Conservation (phyloP, 2,329 filamentous ascomycete genomes). For the Zymoseptoria brevis region DNA sequence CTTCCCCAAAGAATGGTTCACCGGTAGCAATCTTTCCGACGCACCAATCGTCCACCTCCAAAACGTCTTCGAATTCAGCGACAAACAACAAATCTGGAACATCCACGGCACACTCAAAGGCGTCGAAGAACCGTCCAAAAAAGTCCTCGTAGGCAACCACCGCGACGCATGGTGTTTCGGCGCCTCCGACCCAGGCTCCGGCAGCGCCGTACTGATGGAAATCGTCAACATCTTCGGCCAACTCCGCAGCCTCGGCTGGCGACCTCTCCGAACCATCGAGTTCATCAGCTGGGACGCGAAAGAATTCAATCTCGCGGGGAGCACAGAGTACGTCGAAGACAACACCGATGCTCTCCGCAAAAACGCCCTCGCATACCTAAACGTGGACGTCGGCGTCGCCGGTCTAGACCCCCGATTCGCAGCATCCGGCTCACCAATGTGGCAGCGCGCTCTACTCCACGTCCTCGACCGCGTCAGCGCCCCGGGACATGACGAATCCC, state of each 20-base stretch:
- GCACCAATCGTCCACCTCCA: constrained; percentile 66
- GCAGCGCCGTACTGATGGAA: constrained; percentile 86
- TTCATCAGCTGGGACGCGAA: constrained; percentile 95
- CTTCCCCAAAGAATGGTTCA: constrained; percentile 62
- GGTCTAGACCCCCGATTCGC: constrained; percentile 58
- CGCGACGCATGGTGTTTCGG: constrained; percentile 90
- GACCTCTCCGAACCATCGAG: constrained; percentile 85
- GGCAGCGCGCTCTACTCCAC: constrained; percentile 62
- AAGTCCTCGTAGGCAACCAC: constrained; percentile 84
- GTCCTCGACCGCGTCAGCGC: constrained; percentile 69
- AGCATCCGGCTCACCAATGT: constrained; percentile 73
- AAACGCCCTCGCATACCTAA: constrained; percentile 79
- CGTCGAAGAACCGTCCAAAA: constrained; percentile 74
- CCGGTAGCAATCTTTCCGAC: constrained; percentile 43
- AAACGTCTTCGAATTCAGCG: constrained; percentile 79
- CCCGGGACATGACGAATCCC: constrained; percentile 60
- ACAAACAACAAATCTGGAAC: constrained; percentile 83
- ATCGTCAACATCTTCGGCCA: constrained; percentile 77
- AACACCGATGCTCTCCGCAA: constrained; percentile 64
- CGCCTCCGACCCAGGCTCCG: constrained; percentile 75
- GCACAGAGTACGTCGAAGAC: constrained; percentile 89
- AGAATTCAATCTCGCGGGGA: constrained; percentile 89
- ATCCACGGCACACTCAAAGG: constrained; percentile 77
- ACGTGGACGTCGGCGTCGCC: constrained; percentile 67
- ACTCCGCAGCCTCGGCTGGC: constrained; percentile 70